Conservation (phyloP, 1,284 basidiomycete genomes). For the Inonotus hispidus region DNA sequence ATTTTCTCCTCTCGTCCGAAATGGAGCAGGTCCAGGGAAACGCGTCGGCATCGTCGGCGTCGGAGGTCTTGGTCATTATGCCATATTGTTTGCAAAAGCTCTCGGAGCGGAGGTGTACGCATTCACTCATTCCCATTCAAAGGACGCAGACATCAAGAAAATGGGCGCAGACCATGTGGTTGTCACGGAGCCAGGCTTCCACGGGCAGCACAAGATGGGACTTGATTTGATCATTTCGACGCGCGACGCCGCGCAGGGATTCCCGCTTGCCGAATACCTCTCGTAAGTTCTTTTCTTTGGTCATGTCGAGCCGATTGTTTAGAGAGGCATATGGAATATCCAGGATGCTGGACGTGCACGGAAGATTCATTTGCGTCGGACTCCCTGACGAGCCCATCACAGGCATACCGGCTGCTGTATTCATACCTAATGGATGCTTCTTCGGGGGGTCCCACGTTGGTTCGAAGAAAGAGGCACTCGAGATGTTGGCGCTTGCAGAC, state of each 20-base stretch:
- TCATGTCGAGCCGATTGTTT: constrained; percentile 29
- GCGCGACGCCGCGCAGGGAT: constrained; percentile 24
- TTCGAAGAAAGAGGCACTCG: constrained; percentile 16
- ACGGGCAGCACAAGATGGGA: constrained; percentile 33
- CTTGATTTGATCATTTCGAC: constrained; percentile 45
- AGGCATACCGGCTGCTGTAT: neutral
- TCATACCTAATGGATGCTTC: constrained; percentile 10
- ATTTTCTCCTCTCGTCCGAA: constrained; percentile 57
- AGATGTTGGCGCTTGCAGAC: constrained; percentile 24
- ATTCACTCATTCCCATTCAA: constrained; percentile 42
- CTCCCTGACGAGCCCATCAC: constrained; percentile 12
- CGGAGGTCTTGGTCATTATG: constrained; percentile 46
- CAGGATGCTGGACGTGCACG: constrained; percentile 16
- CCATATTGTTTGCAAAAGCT: constrained; percentile 42
- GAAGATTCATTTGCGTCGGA: constrained; percentile 16
- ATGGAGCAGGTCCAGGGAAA: constrained; percentile 58
- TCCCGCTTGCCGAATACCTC: constrained; percentile 32
- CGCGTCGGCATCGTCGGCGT: constrained; percentile 64
- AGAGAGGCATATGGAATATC: neutral
- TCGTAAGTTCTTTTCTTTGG: constrained; percentile 26
- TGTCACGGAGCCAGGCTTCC: constrained; percentile 28
- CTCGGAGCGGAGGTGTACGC: constrained; percentile 47
- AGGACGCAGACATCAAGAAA: constrained; percentile 42
- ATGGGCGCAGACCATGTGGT: constrained; percentile 41
- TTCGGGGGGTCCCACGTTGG: constrained; percentile 16